phyloP scores from a whole-genome alignment of 805 yeast genomes.

The Wickerhamiella australiensis region DNA sequence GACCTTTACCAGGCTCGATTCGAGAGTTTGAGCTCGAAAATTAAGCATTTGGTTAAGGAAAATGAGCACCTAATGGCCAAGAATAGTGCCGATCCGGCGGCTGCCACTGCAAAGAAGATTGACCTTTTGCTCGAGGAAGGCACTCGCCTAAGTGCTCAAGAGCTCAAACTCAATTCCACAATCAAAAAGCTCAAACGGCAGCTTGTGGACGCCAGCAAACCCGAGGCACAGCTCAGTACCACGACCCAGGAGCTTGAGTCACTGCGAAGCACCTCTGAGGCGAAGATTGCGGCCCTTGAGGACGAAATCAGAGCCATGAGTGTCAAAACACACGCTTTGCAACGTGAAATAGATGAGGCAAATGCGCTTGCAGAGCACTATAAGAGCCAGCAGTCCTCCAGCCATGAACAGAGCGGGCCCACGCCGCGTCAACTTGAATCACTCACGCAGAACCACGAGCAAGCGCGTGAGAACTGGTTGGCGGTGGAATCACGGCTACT shows the following conservation, averaged over 20 bases:
- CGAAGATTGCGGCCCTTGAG: constrained; percentile 19
- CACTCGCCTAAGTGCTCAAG: constrained; percentile 28
- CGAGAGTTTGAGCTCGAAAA: constrained; percentile 13
- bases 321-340: constrained; percentile 19
- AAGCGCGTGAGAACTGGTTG: constrained; percentile 74
- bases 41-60: constrained; percentile 14
- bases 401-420: constrained; percentile 39
- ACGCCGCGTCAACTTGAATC: constrained; percentile 36
- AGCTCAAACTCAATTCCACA: constrained; percentile 52
- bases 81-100: not conserved
- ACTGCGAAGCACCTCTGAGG: constrained; percentile 12
- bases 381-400: constrained; percentile 34
- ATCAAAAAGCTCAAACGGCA: constrained; percentile 49
- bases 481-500: constrained; percentile 57
- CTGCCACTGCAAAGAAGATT: constrained; percentile 41
- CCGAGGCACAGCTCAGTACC: constrained; percentile 25
- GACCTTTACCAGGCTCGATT: constrained; percentile 12
- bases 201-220: constrained; percentile 23
- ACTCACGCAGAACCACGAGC: constrained; percentile 57
- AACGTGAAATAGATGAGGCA: constrained; percentile 33
- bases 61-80: not conserved
- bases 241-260: constrained; percentile 14
- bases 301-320: constrained; percentile 34
- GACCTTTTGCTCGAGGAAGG: constrained; percentile 43
- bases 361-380: constrained; percentile 61